Evolutionary conservation across 2,329 filamentous ascomycete species (phyloP).

Genomic region (Ascocoryne sarcoides): DNA sequence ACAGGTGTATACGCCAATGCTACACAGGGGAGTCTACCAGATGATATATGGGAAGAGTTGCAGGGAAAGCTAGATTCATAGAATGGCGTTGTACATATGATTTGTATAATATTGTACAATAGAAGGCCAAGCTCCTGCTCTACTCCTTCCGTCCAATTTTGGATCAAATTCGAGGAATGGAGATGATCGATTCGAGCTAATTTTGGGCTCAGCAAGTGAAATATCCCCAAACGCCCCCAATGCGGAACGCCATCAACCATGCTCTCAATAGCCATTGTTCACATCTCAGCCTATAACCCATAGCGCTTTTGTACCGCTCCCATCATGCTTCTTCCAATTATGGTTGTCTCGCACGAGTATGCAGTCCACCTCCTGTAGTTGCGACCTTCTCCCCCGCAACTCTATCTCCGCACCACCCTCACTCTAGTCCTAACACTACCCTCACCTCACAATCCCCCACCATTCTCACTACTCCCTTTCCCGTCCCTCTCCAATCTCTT

Average conservation of each 20-base stretch:
- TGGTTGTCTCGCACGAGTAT: too few relatives aligned
- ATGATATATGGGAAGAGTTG: constrained; percentile 46
- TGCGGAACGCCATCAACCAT: constrained; percentile 12
- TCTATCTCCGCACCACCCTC: not conserved
- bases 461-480: constrained; percentile 4
- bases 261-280: too few relatives aligned
- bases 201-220: too few relatives aligned
- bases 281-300: too few relatives aligned
- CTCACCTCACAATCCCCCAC: constrained; percentile 2
- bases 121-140: constrained; percentile 2
- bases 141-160: not conserved
- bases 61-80: constrained; percentile 41
- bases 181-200: too few relatives aligned
- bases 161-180: too few relatives aligned
- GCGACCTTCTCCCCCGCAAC: not conserved
- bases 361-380: not conserved
- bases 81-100: too few relatives aligned
- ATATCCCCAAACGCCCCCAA: constrained; percentile 14
- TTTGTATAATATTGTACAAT: constrained; percentile 3
- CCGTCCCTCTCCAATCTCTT: constrained; percentile 21
- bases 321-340: too few relatives aligned
- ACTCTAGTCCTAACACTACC: not conserved
- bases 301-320: too few relatives aligned
- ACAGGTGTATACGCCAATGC: constrained; percentile 73
- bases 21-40: constrained; percentile 39